Conservation (phyloP, 805 yeast genomes). For the Nakazawaea molendinolei region DNA sequence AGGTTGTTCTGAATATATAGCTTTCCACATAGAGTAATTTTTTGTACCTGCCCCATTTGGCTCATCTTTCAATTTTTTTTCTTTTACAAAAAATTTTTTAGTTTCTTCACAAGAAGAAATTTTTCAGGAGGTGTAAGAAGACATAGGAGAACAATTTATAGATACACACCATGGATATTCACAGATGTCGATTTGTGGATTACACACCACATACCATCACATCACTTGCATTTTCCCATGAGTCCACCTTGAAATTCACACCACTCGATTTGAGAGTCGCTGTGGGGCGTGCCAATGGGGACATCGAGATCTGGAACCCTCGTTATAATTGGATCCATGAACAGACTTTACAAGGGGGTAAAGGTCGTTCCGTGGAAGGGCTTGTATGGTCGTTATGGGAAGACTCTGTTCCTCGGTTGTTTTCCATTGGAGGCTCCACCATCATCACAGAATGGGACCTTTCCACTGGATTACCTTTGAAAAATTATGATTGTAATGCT, state of each 20-base stretch:
- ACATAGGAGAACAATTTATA: neutral
- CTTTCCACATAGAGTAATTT: neutral
- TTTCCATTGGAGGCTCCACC: conserved; percentile 93
- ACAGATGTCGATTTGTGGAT: conserved; percentile 89
- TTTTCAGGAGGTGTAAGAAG: neutral
- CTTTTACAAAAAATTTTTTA: conserved; percentile 1
- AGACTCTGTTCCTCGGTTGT: conserved; percentile 55
- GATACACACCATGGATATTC: conserved; percentile 68
- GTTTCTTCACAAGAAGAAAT: neutral
- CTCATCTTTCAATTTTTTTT: neutral
- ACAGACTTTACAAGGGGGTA: conserved; percentile 64
- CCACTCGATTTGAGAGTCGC: conserved; percentile 69
- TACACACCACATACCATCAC: conserved; percentile 81
- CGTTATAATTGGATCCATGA: conserved; percentile 78
- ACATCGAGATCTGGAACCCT: conserved; percentile 94
- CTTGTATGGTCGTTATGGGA: conserved; percentile 64
- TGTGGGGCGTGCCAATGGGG: conserved; percentile 90
- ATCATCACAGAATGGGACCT: conserved; percentile 90
- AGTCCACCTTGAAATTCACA: conserved; percentile 38
- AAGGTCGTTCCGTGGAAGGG: conserved; percentile 83
- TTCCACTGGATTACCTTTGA: conserved; percentile 59
- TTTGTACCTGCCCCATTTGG: neutral
- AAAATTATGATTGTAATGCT: conserved; percentile 82
- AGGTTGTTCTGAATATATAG: conserved; percentile 11
- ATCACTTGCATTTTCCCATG: conserved; percentile 69